A percentile compares a stretch with the other conserved stretches of the same genome.
Conservation (phyloP, 1,284 basidiomycete species). For the Apiotrichum porosum region DNA sequence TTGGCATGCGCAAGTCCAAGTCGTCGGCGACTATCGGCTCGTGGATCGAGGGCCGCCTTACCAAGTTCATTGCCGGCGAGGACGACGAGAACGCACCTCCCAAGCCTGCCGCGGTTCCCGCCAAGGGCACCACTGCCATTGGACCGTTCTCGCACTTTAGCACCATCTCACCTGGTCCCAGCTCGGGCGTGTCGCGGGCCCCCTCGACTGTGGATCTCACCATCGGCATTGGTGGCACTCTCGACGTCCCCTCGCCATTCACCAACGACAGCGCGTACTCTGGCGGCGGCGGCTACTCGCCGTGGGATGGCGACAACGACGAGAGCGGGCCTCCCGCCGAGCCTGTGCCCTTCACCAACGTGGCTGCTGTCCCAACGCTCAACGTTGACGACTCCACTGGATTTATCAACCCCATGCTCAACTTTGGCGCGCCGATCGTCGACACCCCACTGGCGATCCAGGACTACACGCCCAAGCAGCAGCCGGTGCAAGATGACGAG, state of each 20-base stretch:
- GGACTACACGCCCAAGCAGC: neutral
- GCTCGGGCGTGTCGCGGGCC: conserved; percentile 53
- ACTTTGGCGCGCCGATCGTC: conserved; percentile 1
- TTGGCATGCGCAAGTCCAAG: conserved; percentile 58
- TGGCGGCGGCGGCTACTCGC: conserved; percentile 9
- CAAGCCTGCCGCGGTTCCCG: conserved; percentile 15
- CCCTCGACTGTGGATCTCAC: conserved; percentile 28
- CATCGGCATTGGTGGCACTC: no score
- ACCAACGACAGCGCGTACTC: neutral
- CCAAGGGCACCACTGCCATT: conserved; percentile 32
- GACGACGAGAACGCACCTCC: conserved; percentile 52
- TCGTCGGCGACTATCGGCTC: conserved; percentile 89
- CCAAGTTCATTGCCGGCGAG: conserved; percentile 94
- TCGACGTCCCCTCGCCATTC: neutral
- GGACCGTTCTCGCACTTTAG: conserved; percentile 95
- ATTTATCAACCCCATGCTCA: conserved; percentile 49
- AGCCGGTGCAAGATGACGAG: conserved; percentile 36
- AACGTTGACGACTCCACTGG: conserved; percentile 53
- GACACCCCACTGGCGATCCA: conserved; percentile 2
- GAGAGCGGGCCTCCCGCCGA: conserved; percentile 3
- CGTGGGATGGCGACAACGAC: conserved; percentile 9
- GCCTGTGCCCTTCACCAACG: no score
- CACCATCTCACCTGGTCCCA: conserved; percentile 75
- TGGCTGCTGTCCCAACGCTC: conserved; percentile 6
- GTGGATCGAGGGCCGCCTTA: conserved; percentile 90